phyloP scores from a whole-genome alignment of 2,329 filamentous ascomycete genomes.

The Paraphaeosphaeria sporulosa region DNA sequence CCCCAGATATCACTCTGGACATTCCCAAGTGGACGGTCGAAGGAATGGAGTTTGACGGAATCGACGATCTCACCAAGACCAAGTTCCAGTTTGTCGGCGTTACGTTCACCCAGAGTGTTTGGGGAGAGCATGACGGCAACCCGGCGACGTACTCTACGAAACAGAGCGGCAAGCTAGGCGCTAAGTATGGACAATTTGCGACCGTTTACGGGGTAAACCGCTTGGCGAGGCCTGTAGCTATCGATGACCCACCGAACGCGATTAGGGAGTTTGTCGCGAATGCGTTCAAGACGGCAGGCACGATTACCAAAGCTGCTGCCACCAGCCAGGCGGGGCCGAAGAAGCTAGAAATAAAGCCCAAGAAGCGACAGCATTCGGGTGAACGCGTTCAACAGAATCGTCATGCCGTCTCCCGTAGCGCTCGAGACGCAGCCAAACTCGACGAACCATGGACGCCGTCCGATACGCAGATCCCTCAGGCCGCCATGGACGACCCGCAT shows the following conservation, averaged over 20 bases:
- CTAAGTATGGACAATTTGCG: conserved; percentile 30
- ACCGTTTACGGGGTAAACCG: conserved; percentile 19
- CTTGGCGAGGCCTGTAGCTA: conserved; percentile 2
- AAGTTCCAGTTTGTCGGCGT: conserved; percentile 42
- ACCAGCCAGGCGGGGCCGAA: conserved; percentile 24
- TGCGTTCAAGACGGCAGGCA: conserved; percentile 29
- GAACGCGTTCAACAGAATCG: not conserved
- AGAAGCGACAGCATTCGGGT: conserved; percentile 17
- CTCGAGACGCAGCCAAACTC: not conserved
- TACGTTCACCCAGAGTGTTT: conserved; percentile 35
- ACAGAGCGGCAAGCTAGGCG: conserved; percentile 41
- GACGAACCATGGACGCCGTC: not conserved
- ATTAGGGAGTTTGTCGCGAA: conserved; percentile 30
- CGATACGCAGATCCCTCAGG: not conserved
- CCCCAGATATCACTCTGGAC: conserved; percentile 34
- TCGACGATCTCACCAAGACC: conserved; percentile 9
- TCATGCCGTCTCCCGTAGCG: not conserved
- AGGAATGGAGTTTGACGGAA: conserved; percentile 12
- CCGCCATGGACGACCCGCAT: conserved; percentile 8
- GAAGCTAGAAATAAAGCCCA: not conserved
- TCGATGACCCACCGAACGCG: conserved; percentile 12
- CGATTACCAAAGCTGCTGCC: conserved; percentile 29
- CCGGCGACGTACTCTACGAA: conserved; percentile 27
- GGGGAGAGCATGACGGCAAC: conserved; percentile 21
- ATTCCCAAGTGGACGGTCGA: conserved; percentile 42